phyloP scores from a whole-genome alignment of 768 basidiomycete genomes.

The Russula emetica region DNA sequence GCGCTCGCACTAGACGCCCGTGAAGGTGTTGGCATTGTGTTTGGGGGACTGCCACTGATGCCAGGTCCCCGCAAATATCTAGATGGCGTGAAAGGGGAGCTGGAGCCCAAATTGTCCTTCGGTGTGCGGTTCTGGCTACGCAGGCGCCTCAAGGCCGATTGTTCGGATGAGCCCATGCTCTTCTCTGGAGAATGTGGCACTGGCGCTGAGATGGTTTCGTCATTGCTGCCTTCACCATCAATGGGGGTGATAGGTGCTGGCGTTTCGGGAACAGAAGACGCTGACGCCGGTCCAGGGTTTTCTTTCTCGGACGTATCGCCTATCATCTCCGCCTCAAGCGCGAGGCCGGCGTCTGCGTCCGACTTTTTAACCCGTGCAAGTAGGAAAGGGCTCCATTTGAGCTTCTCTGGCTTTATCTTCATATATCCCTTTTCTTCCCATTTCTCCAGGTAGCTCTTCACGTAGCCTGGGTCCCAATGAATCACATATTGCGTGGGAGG shows the following conservation, averaged over 20 bases:
- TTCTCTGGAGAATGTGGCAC: constrained; percentile 19
- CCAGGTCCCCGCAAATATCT: constrained; percentile 24
- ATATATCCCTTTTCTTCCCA: constrained; percentile 81
- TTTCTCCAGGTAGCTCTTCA: constrained; percentile 57
- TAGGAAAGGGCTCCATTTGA: constrained; percentile 95
- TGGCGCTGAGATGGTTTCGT: constrained; percentile 13
- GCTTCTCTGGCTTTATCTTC: constrained; percentile 69
- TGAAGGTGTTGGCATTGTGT: constrained; percentile 16
- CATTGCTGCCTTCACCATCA: constrained; percentile 16
- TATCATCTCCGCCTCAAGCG: constrained; percentile 9
- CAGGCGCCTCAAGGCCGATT: constrained; percentile 17
- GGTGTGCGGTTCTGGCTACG: constrained; percentile 21
- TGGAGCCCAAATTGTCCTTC: neutral
- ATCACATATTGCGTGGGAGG: constrained; percentile 71
- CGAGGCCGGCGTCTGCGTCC: constrained; percentile 26
- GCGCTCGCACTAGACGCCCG: constrained; percentile 11
- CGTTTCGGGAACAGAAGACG: constrained; percentile 24
- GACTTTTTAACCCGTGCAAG: constrained; percentile 46
- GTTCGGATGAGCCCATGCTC: constrained; percentile 22
- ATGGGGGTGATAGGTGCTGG: constrained; percentile 24
- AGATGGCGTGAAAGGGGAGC: constrained; percentile 18
- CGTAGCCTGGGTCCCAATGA: constrained; percentile 62
- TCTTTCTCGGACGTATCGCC: constrained; percentile 22
- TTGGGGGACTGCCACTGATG: constrained; percentile 23
- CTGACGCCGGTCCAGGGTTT: constrained; percentile 14